Conservation (phyloP, 768 basidiomycete genomes). For the Sutorius australiensis region DNA sequence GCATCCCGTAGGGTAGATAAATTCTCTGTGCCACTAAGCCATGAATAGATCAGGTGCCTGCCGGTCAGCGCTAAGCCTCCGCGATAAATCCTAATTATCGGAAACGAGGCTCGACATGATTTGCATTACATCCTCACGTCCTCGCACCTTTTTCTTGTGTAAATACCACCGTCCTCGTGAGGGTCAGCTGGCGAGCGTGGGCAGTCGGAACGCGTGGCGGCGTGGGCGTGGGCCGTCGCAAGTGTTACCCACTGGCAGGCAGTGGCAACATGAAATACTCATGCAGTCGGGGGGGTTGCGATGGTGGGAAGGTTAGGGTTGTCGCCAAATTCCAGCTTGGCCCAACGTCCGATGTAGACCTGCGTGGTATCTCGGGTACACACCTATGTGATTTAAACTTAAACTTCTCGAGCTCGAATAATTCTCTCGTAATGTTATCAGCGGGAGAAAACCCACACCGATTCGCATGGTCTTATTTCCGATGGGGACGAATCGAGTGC, state of each 20-base stretch:
- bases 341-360: background rate
- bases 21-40: background rate
- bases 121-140: too few relatives aligned
- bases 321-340: too few relatives aligned
- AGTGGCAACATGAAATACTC: background rate
- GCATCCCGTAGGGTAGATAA: background rate
- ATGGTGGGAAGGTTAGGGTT: too few relatives aligned
- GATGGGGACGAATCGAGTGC: too few relatives aligned
- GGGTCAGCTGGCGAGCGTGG: background rate
- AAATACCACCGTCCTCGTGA: background rate
- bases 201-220: background rate
- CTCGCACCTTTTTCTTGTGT: background rate
- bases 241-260: background rate
- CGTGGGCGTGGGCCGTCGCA: background rate
- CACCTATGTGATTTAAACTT: too few relatives aligned
- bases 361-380: too few relatives aligned
- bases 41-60: background rate
- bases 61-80: background rate
- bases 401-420: background rate
- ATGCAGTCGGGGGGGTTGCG: background rate
- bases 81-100: background rate
- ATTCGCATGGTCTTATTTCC: background rate
- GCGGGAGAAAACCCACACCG: background rate
- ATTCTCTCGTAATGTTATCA: slow-evolving; percentile 6
- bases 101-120: background rate